Evolutionary conservation across 306 rosid species (phyloP), one percentile per base, ranked within the genome.

Genomic region (Vigna hirtella): DNA sequence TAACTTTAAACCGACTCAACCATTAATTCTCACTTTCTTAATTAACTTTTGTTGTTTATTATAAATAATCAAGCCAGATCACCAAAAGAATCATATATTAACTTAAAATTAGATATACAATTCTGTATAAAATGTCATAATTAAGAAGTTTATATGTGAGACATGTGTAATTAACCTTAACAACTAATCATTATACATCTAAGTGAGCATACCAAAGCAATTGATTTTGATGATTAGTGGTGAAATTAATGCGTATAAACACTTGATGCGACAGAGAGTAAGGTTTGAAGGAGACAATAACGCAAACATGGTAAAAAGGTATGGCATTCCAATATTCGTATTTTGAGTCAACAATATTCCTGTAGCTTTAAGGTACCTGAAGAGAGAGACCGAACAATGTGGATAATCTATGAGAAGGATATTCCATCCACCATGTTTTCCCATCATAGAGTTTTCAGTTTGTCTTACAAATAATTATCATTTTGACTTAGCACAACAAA

Each of bases 401-500:
- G 81, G 81, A 70, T 64, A 52, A 83, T 79, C 81, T 30, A 64
- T 43, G 28, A 14, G 69, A 70, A 62, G 56, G 70, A 82, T 82
- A 79, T 75, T 77, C 59, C 81, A 20, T 53, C 76, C 72, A 56
- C 76, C 28, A 24, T 69, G 79, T 63, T 75, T 80, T 63, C 77
- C 69, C 77, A 78, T 58, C 32, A 26, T 73, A 5, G 72, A 67
- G 28, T 38, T n/a, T 1, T 7, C 34, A 22, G 24, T 8, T 73
- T 43, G 53, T 74, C 42, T 28, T 13, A 12, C 40, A 15, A 79
- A 10, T 20, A 59, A 61, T 79, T 70, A 74, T 30, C 76, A 66
- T 16, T 74, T 82, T 85, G 85, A 87, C 90, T 74, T 63, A 38
- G 36, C 28, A 15, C 40, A 52, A 45, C 63, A 76, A 64, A 68